Percentiles rank a stretch among this genome's conserved stretches.
These are phyloP conservation scores for Pezicula carpinea DNA, from an alignment of 2,329 filamentous ascomycete genomes.

Conservation along the genomic window DNA sequence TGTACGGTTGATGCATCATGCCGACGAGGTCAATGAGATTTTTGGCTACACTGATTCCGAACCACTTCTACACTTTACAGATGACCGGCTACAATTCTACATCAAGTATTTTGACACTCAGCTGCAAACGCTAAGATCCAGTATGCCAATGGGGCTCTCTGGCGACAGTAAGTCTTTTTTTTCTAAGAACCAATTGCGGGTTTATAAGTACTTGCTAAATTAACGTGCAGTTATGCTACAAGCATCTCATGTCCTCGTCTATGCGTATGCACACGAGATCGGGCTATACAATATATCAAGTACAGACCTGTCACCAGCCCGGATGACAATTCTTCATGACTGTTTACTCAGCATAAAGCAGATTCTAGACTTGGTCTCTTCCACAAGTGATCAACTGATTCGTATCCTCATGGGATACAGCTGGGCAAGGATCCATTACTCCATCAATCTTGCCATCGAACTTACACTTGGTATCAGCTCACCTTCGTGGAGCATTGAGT, in stretches of 20 bases:
- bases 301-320: neutral
- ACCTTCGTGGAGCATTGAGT: slow-evolving; percentile 4
- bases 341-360: neutral
- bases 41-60: slow-evolving; percentile 4
- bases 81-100: slow-evolving; percentile 3
- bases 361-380: neutral
- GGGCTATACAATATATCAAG: neutral
- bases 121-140: neutral
- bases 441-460: slow-evolving; percentile 3
- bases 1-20: slow-evolving; percentile 4
- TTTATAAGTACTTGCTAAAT: too few relatives aligned
- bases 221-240: neutral
- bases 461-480: slow-evolving; percentile 3
- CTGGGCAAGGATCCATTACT: slow-evolving; percentile 7
- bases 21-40: slow-evolving; percentile 3
- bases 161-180: neutral
- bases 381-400: neutral
- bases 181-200: too few relatives aligned
- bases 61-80: neutral
- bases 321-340: slow-evolving; percentile 5
- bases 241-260: neutral
- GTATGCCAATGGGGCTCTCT: slow-evolving; percentile 4
- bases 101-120: slow-evolving; percentile 3
- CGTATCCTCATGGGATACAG: slow-evolving; percentile 3
- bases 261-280: slow-evolving; percentile 6